phyloP scores from a whole-genome alignment of 2,329 filamentous ascomycete genomes.

The Sodiomyces alkalinus region DNA sequence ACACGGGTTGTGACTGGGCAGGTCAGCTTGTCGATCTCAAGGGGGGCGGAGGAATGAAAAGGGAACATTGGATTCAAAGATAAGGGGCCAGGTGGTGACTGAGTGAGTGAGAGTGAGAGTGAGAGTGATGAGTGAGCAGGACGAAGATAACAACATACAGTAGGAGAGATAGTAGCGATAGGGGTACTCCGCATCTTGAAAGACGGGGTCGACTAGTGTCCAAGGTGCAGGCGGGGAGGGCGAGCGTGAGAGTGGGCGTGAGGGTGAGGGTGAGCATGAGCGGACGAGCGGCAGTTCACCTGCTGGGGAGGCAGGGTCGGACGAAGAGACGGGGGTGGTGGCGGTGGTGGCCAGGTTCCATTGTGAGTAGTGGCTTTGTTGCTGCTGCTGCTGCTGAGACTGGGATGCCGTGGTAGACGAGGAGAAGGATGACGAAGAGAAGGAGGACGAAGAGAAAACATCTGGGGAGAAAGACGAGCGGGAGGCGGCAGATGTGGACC shows the following conservation, averaged over 20 bases:
- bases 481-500: no score
- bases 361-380: no score
- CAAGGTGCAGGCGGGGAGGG: slow-evolving; percentile 19
- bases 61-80: no score
- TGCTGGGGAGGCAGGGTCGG: not conserved
- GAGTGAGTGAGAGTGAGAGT: no score
- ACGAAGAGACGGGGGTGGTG: not conserved
- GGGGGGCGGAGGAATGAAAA: no score
- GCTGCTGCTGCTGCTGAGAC: no score
- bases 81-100: no score
- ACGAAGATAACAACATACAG: slow-evolving; percentile 21
- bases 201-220: slow-evolving; percentile 26
- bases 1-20: slow-evolving; percentile 33
- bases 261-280: not conserved
- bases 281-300: slow-evolving; percentile 14
- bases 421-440: not conserved
- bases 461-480: no score
- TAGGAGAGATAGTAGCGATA: slow-evolving; percentile 25
- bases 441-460: slow-evolving; percentile 8
- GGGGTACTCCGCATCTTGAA: slow-evolving; percentile 37
- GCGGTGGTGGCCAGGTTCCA: not conserved
- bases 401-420: not conserved
- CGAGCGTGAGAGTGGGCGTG: not conserved
- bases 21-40: no score
- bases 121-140: slow-evolving; percentile 5